These are phyloP conservation scores for Golubevia pallescens DNA, from an alignment of 1,284 basidiomycete species.

Conservation along the genomic window DNA sequence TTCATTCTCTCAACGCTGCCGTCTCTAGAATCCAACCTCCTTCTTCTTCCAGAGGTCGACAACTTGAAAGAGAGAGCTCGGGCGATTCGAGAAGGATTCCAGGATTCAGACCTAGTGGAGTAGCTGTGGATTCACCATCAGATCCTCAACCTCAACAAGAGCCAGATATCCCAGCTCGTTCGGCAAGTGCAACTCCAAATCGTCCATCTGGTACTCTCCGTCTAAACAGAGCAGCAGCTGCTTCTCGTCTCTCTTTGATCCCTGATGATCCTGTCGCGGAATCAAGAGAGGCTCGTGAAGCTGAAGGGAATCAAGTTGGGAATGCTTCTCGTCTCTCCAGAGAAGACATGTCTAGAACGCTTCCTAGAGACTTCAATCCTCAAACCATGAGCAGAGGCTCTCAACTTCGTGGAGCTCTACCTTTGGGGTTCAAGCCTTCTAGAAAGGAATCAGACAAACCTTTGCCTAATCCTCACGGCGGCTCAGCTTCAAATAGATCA, in stretches of 20 bases:
- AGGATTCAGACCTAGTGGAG: not conserved
- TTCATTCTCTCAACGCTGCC: not conserved
- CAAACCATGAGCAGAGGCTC: conserved; percentile 18
- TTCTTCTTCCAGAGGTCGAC: not conserved
- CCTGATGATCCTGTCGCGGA: not conserved
- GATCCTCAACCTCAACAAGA: not conserved
- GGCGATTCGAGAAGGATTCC: not conserved
- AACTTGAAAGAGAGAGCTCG: not conserved
- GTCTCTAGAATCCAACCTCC: not conserved
- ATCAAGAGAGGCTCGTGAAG: not conserved
- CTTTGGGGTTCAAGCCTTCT: conserved; percentile 13
- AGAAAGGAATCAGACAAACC: not conserved
- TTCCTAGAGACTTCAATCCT: conserved; percentile 20
- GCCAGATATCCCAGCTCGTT: not conserved
- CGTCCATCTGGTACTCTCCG: not conserved
- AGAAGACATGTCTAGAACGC: conserved; percentile 14
- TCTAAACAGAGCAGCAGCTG: not conserved
- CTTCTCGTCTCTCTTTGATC: not conserved
- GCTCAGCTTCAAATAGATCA: conserved; percentile 20
- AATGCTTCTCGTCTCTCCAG: conserved; percentile 18
- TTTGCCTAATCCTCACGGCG: not conserved
- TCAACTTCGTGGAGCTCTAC: conserved; percentile 8
- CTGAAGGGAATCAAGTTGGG: not conserved
- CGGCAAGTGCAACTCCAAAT: not conserved
- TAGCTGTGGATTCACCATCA: not conserved